Evolutionary conservation across 257 asterid species (phyloP).

Genomic region (Fraxinus americana): DNA sequence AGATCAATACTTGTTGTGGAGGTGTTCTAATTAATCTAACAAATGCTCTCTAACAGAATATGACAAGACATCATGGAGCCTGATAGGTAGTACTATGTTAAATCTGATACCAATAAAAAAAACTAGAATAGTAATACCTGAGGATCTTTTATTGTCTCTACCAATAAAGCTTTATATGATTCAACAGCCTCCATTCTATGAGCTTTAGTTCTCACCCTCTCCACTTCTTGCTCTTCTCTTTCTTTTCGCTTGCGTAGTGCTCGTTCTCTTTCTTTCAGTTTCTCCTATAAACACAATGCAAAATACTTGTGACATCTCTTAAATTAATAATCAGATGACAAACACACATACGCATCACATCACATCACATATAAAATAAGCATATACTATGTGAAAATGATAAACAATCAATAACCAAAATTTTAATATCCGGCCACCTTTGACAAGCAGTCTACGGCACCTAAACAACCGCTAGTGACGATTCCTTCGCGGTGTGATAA

Average conservation of each 20-base stretch:
- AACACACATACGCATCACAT: not conserved
- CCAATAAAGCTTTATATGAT: slow-evolving; percentile 89
- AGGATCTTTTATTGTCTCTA: slow-evolving; percentile 94
- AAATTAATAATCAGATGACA: slow-evolving; percentile 16
- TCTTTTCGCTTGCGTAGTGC: slow-evolving; percentile 87
- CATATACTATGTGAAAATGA: not conserved
- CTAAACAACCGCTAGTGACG: no score
- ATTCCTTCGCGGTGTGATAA: not conserved
- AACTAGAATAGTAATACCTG: slow-evolving; percentile 52
- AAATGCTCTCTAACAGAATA: not conserved
- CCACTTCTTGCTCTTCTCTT: slow-evolving; percentile 99
- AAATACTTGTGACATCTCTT: not conserved
- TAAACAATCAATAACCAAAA: slow-evolving; percentile 1
- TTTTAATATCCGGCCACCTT: not conserved
- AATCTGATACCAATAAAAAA: not conserved
- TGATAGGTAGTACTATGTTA: slow-evolving; percentile 2
- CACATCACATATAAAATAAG: slow-evolving; percentile 12
- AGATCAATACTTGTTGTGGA: not conserved
- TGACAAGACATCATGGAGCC: slow-evolving; percentile 1
- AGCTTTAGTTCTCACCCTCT: slow-evolving; percentile 91
- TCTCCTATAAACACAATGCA: slow-evolving; percentile 54
- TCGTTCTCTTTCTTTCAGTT: slow-evolving; percentile 90
- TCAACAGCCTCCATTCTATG: slow-evolving; percentile 93
- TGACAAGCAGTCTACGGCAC: no score
- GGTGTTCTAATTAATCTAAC: slow-evolving; percentile 7